A percentile compares a stretch with the other conserved stretches of the same genome.
phyloP scores from a whole-genome alignment of 2,329 filamentous ascomycete species.

The Westerdykella aurantiaca region DNA sequence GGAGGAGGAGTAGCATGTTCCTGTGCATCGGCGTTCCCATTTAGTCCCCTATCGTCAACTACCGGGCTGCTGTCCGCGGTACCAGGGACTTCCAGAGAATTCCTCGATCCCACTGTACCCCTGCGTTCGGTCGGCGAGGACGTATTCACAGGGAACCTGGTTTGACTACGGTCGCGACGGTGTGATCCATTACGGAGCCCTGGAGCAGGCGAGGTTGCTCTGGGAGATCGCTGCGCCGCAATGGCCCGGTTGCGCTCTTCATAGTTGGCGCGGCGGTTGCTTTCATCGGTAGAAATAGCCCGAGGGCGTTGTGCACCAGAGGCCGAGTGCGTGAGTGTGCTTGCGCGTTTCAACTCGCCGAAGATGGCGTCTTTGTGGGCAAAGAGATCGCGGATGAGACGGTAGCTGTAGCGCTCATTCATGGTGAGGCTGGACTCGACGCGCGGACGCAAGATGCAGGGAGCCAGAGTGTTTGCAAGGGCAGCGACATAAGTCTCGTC shows the following conservation, averaged over 20 bases:
- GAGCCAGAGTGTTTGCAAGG: constrained; percentile 69
- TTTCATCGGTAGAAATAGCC: constrained; percentile 91
- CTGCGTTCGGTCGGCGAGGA: constrained; percentile 55
- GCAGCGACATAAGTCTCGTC: constrained; percentile 77
- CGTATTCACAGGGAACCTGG: constrained; percentile 73
- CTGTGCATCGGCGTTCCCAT: constrained; percentile 30
- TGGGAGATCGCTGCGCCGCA: constrained; percentile 55
- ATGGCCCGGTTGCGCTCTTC: constrained; percentile 86
- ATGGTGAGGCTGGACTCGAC: constrained; percentile 85
- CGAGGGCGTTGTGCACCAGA: constrained; percentile 62
- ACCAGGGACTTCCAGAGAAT: constrained; percentile 77
- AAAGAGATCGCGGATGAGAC: constrained; percentile 86
- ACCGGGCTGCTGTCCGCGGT: constrained; percentile 45
- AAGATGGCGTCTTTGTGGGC: constrained; percentile 94
- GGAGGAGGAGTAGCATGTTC: constrained; percentile 32
- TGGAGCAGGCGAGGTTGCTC: constrained; percentile 68
- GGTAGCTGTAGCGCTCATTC: constrained; percentile 90
- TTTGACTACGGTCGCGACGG: constrained; percentile 72
- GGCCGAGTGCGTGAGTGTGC: constrained; percentile 57
- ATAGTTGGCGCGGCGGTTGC: constrained; percentile 87
- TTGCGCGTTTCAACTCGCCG: constrained; percentile 88
- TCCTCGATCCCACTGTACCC: constrained; percentile 50
- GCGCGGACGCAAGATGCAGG: constrained; percentile 82
- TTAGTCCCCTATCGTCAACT: constrained; percentile 24
- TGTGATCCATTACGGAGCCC: constrained; percentile 43